Conservation (phyloP, 768 basidiomycete genomes). For the Tulasnella calospora region DNA sequence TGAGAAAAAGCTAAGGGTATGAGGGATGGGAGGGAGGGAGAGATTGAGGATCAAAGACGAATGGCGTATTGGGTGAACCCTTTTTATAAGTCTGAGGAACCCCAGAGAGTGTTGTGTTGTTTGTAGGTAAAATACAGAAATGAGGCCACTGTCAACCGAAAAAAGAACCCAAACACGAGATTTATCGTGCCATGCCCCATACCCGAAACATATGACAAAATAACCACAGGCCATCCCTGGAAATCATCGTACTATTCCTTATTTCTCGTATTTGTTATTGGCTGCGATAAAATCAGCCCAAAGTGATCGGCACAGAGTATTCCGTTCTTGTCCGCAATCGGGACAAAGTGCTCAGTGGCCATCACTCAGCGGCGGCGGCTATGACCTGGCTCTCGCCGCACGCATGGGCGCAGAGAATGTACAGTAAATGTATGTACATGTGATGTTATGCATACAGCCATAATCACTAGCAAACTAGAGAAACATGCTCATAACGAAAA, state of each 20-base stretch:
- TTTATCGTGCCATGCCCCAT: not conserved
- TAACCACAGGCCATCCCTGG: not conserved
- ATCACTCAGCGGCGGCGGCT: slow-evolving; percentile 4
- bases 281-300: not conserved
- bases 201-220: not conserved
- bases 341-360: not conserved
- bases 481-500: not conserved
- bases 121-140: not conserved
- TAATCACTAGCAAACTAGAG: not conserved
- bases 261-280: not conserved
- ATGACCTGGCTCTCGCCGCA: not conserved
- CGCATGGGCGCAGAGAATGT: not conserved
- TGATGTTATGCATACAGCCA: slow-evolving; percentile 8
- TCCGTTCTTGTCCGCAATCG: not conserved
- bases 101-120: not conserved
- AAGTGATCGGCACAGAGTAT: not conserved
- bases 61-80: not conserved
- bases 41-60: not conserved
- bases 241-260: not conserved
- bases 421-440: not conserved
- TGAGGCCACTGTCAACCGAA: not conserved
- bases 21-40: not conserved
- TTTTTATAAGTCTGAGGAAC: not conserved
- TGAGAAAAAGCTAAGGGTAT: not conserved
- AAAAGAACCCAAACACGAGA: no score